A percentile compares a stretch with the other conserved stretches of the same genome.
These are phyloP conservation scores for Cystobasidiaceae sp. DNA, from an alignment of 1,284 basidiomycete genomes.

Conservation along the genomic window DNA sequence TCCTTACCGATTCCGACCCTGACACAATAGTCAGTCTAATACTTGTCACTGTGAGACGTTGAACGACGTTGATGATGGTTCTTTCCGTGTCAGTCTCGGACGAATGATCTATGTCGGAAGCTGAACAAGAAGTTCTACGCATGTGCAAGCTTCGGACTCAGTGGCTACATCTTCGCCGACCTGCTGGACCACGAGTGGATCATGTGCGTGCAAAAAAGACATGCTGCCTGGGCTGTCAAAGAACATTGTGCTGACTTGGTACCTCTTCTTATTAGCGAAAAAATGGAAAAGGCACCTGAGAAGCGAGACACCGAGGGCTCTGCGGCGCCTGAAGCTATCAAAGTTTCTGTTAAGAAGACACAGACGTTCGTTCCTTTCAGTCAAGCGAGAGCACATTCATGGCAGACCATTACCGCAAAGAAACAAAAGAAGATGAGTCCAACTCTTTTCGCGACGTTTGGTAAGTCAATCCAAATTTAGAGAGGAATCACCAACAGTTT, in stretches of 20 bases:
- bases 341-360: conserved; percentile 59
- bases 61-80: neutral
- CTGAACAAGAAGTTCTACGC: conserved; percentile 75
- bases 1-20: conserved; percentile 43
- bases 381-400: conserved; percentile 54
- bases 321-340: conserved; percentile 47
- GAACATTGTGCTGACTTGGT: neutral
- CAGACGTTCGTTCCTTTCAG: conserved; percentile 62
- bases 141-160: conserved; percentile 80
- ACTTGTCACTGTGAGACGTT: too few species aligned
- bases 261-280: conserved; percentile 1
- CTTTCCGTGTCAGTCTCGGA: conserved; percentile 56
- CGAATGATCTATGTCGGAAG: conserved; percentile 70
- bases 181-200: conserved; percentile 79
- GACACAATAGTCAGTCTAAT: conserved; percentile 59
- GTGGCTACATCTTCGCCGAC: conserved; percentile 92
- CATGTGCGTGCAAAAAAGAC: conserved; percentile 56
- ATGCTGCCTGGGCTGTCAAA: too few species aligned
- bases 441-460: conserved; percentile 61
- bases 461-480: conserved; percentile 53
- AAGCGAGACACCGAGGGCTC: conserved; percentile 55
- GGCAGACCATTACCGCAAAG: conserved; percentile 62
- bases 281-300: conserved; percentile 56
- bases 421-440: conserved; percentile 69
- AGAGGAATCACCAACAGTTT: neutral